phyloP scores from a whole-genome alignment of 2,329 filamentous ascomycete species.

The Botryotinia convoluta region DNA sequence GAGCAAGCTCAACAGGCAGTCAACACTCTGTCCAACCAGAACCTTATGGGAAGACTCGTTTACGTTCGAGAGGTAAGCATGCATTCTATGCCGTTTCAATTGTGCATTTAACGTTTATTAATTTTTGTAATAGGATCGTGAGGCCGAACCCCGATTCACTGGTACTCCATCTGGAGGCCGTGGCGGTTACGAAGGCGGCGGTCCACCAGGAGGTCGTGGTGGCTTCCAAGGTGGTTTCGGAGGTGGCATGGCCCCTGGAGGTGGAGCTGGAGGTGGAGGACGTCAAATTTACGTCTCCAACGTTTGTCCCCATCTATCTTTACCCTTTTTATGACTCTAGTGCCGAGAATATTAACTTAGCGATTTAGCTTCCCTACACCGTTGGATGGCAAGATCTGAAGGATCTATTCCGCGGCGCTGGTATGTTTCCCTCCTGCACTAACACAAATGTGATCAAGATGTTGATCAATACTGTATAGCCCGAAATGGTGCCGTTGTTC shows the following conservation, averaged over 20 bases:
- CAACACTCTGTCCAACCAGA: slow-evolving; percentile 97
- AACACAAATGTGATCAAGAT: slow-evolving; percentile 29
- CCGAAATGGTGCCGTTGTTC: slow-evolving; percentile 76
- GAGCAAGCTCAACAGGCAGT: slow-evolving; percentile 98
- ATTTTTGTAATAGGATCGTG: slow-evolving; percentile 69
- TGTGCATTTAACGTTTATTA: background rate
- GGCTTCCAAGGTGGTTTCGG: slow-evolving; percentile 40
- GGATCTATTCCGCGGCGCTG: slow-evolving; percentile 96
- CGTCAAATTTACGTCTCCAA: slow-evolving; percentile 97
- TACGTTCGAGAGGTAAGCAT: slow-evolving; percentile 89
- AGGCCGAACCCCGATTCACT: slow-evolving; percentile 95
- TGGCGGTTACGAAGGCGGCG: slow-evolving; percentile 50
- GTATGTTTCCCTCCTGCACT: slow-evolving; percentile 55
- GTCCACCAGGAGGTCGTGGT: slow-evolving; percentile 19
- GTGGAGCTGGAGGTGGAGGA: slow-evolving; percentile 62
- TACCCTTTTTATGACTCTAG: slow-evolving; percentile 33
- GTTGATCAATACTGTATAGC: slow-evolving; percentile 41
- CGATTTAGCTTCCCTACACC: slow-evolving; percentile 82
- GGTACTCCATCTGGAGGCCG: slow-evolving; percentile 61
- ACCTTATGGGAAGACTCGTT: slow-evolving; percentile 95
- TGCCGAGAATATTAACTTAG: slow-evolving; percentile 40
- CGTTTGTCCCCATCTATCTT: slow-evolving; percentile 64
- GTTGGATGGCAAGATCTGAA: slow-evolving; percentile 99
- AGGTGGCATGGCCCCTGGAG: slow-evolving; percentile 47
- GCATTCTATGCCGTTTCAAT: background rate